Conservation (phyloP, 345 rosid species). For the Linum tenue region DNA sequence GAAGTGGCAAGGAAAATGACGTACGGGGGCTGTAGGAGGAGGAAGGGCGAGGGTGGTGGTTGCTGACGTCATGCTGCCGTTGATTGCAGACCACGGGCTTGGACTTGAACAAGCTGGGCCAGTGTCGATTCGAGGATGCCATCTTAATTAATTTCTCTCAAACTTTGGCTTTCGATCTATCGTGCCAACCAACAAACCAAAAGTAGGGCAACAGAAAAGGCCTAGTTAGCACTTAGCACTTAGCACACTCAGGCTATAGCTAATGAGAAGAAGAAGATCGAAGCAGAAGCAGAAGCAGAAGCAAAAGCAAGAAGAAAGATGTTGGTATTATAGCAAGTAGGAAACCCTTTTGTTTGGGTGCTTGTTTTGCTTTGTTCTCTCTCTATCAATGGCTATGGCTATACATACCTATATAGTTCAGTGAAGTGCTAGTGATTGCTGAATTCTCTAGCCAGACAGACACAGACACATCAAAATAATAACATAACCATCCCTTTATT, state of each 20-base stretch:
- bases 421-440: not conserved
- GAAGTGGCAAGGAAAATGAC: not conserved
- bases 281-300: conserved; percentile 14
- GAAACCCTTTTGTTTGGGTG: conserved; percentile 24
- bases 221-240: conserved; percentile 12
- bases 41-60: conserved; percentile 43
- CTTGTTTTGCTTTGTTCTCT: no score
- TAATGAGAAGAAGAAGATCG: conserved; percentile 11
- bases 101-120: conserved; percentile 99
- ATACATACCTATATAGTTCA: conserved; percentile 17
- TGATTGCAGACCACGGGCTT: conserved; percentile 64
- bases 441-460: conserved; percentile 33
- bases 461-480: conserved; percentile 51
- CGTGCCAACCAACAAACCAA: conserved; percentile 9
- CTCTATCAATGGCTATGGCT: no score
- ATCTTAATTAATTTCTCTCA: conserved; percentile 24
- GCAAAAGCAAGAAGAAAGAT: not conserved
- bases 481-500: conserved; percentile 32
- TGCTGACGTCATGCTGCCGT: conserved; percentile 76
- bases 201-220: not conserved
- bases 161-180: not conserved
- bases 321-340: not conserved
- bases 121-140: conserved; percentile 99
- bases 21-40: conserved; percentile 58
- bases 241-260: no score